Percentiles rank a stretch among this genome's conserved stretches.
Conservation (phyloP, 768 basidiomycete species). For the Lactarius evosmus region DNA sequence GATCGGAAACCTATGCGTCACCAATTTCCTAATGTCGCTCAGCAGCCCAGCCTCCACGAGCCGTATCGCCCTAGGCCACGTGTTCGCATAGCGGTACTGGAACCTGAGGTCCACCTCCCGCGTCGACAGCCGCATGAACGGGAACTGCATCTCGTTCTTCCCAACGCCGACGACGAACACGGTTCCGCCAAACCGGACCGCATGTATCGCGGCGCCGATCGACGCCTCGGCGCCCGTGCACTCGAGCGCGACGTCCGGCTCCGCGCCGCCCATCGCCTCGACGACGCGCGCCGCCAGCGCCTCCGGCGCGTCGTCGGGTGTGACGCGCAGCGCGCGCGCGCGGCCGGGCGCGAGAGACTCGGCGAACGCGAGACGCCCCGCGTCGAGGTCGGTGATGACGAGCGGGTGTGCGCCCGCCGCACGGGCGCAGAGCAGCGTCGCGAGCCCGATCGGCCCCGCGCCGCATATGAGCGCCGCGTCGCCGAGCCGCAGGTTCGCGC, state of each 20-base stretch:
- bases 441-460: conserved; percentile 64
- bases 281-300: conserved; percentile 54
- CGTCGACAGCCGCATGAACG: conserved; percentile 69
- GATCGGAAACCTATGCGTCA: conserved; percentile 72
- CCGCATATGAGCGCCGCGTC: conserved; percentile 63
- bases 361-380: conserved; percentile 63
- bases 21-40: conserved; percentile 69
- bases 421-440: conserved; percentile 58
- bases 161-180: conserved; percentile 72
- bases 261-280: conserved; percentile 44
- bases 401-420: conserved; percentile 70
- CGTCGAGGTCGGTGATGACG: conserved; percentile 65
- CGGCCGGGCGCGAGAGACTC: conserved; percentile 44
- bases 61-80: conserved; percentile 83
- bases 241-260: conserved; percentile 53
- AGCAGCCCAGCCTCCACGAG: conserved; percentile 70
- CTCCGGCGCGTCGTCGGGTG: conserved; percentile 44
- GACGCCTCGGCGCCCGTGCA: conserved; percentile 66
- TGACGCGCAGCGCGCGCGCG: conserved; percentile 54
- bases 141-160: conserved; percentile 58
- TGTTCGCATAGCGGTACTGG: conserved; percentile 66
- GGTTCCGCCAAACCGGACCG: conserved; percentile 57
- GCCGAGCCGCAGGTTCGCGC: conserved; percentile 60
- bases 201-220: conserved; percentile 50
- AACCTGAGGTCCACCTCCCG: conserved; percentile 69